Base-by-base conservation (phyloP, 1,284 basidiomycete genomes). In the Cystobasidium sp. region DNA sequence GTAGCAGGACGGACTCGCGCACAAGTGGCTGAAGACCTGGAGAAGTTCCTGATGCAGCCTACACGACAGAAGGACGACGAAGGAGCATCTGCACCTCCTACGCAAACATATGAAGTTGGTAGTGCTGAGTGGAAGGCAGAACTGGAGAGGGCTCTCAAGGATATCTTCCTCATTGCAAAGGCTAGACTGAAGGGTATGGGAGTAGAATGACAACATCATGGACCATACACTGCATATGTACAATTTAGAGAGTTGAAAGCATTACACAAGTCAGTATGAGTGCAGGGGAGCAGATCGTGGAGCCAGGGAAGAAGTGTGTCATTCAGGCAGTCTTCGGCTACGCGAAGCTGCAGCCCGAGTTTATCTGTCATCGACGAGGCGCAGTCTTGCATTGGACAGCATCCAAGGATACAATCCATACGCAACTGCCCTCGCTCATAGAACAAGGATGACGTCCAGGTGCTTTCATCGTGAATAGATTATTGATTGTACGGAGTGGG, bases 1-100 rank as follows among this genome's bases (percentile, higher is more conserved):
- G 94, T 96, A 58, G 92, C 93, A 80, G 92, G 92, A 44, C 86
- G 94, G 72, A 86, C 87, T 69, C 85, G 93, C 59, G 86, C 86
- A 39, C 86, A 82, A 59, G 89, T 96, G 77, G 88, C 88, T 58
- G 85, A 88, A 76, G 92, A 94, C 83, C 88, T 96, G 86, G 91
- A 94, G 82, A 85, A 84, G 64, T 73, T 73, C 53, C 62, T 73
- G 5, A 73, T 73, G 70, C 37, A 31, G 9, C 37, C 37, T 4
- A 52, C 55, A 22, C 47, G 43, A 10, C 51, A 69, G 41, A 70
- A 70, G 58, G 70, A 73, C 62, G 63, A 63, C 52, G 70, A 73
- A 43, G 70, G 70, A 31, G 55, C 52, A 9, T n/a, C 39, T 8
- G 51, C 70, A 43, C 22, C 62, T 47, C 70, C 70, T 37, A 66